These are phyloP conservation scores for Xylaria telfairii DNA, from an alignment of 495 filamentous ascomycete genomes.

Conservation along the genomic window DNA sequence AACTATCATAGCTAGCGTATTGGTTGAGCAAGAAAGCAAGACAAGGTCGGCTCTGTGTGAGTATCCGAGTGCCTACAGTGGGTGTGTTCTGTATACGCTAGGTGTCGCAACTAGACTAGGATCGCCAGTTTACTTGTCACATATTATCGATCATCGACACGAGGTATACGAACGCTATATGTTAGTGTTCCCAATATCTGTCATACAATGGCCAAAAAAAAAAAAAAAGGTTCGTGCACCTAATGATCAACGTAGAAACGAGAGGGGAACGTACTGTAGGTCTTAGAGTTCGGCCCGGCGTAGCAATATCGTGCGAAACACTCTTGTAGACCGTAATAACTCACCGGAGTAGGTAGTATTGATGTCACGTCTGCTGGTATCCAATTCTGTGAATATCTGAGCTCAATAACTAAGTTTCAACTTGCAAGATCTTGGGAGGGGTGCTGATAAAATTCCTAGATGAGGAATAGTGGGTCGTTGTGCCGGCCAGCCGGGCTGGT, in stretches of 20 bases:
- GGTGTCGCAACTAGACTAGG: no score
- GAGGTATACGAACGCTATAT: neutral
- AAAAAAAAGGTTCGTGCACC: no score
- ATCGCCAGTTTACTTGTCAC: no score
- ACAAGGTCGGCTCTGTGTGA: neutral
- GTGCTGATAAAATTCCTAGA: neutral
- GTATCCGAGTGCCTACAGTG: neutral
- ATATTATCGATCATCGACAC: neutral
- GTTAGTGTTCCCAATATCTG: neutral
- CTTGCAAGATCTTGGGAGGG: neutral
- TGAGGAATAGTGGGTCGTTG: neutral
- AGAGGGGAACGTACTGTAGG: neutral
- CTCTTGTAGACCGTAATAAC: no score
- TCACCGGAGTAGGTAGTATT: no score
- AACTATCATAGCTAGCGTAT: no score
- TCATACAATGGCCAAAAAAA: neutral
- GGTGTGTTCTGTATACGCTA: no score
- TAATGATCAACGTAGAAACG: neutral
- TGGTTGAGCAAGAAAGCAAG: neutral
- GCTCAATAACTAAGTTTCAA: neutral
- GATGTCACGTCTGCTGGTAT: no score
- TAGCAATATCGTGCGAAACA: no score
- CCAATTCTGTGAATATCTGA: no score
- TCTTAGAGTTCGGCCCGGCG: neutral
- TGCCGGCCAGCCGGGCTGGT: slow-evolving; percentile 5